These are phyloP conservation scores for Exophiala bonariae DNA, from an alignment of 2,329 filamentous ascomycete genomes.

Conservation along the genomic window DNA sequence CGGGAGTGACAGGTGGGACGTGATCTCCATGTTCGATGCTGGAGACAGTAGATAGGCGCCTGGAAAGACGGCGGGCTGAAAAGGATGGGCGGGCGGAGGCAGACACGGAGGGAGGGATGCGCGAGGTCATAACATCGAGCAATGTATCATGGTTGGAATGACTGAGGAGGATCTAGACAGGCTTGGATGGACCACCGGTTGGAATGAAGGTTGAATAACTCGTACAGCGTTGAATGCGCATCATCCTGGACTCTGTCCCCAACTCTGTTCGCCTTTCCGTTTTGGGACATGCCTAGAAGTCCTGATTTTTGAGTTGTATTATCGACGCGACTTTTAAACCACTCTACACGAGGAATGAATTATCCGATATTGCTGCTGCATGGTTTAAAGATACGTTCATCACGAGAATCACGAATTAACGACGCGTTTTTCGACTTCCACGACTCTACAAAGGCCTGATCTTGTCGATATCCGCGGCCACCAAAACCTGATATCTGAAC, in stretches of 20 bases:
- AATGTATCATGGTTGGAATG: constrained; percentile 15
- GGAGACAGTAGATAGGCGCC: constrained; percentile 68
- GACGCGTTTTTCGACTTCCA: not conserved
- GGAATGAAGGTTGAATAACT: not conserved
- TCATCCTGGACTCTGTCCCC: not conserved
- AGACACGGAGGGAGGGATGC: constrained; percentile 53
- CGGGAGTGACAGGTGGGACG: constrained; percentile 50
- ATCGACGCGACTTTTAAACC: constrained; percentile 12
- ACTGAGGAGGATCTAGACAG: not conserved
- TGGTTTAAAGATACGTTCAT: not conserved
- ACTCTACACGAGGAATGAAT: not conserved
- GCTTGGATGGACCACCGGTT: not conserved
- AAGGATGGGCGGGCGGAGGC: constrained; percentile 55
- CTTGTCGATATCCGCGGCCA: not conserved
- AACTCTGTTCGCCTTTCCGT: constrained; percentile 16
- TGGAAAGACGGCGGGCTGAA: constrained; percentile 47
- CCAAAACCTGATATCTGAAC: no score
- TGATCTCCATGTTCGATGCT: constrained; percentile 62
- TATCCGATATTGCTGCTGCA: not conserved
- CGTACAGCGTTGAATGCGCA: not conserved
- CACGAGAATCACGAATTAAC: constrained; percentile 2
- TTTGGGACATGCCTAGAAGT: constrained; percentile 22
- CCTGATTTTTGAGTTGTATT: constrained; percentile 2
- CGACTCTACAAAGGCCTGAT: not conserved
- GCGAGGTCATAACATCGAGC: constrained; percentile 48